Percentiles rank a stretch among this genome's conserved stretches.
These are phyloP conservation scores for Cyberlindnera saturnus DNA, from an alignment of 805 yeast genomes.

Conservation along the genomic window DNA sequence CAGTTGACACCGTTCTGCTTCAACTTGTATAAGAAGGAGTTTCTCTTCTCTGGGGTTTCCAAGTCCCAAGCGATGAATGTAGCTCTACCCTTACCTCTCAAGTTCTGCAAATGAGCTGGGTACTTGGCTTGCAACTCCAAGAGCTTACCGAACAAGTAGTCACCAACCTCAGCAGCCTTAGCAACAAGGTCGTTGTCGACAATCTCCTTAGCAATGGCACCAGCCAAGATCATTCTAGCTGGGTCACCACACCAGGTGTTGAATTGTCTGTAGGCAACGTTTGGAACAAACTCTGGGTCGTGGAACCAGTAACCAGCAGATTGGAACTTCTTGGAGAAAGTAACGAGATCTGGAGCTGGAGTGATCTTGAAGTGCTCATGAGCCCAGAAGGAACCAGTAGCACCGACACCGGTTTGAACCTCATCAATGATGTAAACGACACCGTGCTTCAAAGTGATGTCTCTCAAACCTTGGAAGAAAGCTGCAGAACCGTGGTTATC, in stretches of 20 bases:
- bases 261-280: constrained; percentile 80
- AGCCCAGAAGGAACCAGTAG: constrained; percentile 82
- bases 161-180: constrained; percentile 57
- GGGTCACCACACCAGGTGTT: constrained; percentile 96
- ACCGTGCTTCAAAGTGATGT: constrained; percentile 62
- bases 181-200: constrained; percentile 51
- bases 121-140: constrained; percentile 44
- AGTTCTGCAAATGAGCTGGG: constrained; percentile 46
- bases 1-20: constrained; percentile 65
- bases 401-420: constrained; percentile 89
- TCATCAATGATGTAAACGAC: constrained; percentile 76
- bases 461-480: constrained; percentile 81
- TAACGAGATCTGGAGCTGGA: constrained; percentile 77
- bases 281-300: constrained; percentile 67
- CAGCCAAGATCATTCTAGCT: constrained; percentile 69
- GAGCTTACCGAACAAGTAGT: constrained; percentile 54
- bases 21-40: constrained; percentile 53
- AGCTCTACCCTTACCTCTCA: constrained; percentile 71
- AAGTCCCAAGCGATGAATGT: constrained; percentile 82
- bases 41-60: constrained; percentile 48
- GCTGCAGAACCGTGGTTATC: constrained; percentile 77
- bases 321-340: constrained; percentile 86
- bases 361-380: constrained; percentile 78
- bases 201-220: constrained; percentile 65
- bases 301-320: constrained; percentile 83